Base-by-base conservation (phyloP, 768 basidiomycete species). In the Phylloporus arenicola region DNA sequence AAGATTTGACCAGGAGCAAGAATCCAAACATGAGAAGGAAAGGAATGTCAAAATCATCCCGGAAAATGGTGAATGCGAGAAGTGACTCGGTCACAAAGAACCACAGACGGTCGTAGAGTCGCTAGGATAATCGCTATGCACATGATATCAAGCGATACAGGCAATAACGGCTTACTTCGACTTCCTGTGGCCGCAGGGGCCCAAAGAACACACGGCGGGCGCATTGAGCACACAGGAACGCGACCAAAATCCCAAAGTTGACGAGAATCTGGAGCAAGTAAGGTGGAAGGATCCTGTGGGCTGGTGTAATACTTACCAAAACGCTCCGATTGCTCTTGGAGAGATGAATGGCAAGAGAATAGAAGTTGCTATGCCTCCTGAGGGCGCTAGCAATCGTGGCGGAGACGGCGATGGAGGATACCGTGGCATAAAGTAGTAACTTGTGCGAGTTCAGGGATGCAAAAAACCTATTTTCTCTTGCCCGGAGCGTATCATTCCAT, bases 81-180 rank as follows among this genome's bases (percentile, higher is more conserved):
- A 99, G 75, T 7, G 92, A 94, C 67, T 99, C 96, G 1, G 96
- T 98, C 44, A 98, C 80, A 70, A 96, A 96, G 72, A 94, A 93
- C 95, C 96, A 98, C 27, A 92, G 80, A 56, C 91, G 80, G 64
- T 98, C 95, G 67, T 97, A 96, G 1, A 99, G 76, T 25, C 94
- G 86, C 95, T 99, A 63, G 16, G 29, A 25, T n/a, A 14, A 46
- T n/a, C 6, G 47, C 52, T 40, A 41, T 20, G 42, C 12, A 25
- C 22, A 6, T 7, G 24, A 7, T n/a, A 43, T 31, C 16, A 3
- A 45, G 34, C 42, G 30, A 35, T 25, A 30, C 25, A 13, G 17
- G 39, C 5, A 55, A 20, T 37, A 35, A 24, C 19, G 10, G 64
- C 79, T 42, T 63, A 92, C 95, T 82, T 99, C 95, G 39, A 97